A percentile compares a stretch with the other conserved stretches of the same genome.
Conservation (phyloP, 352 stramenopile species). For the Phytopythium chamaehyphon region DNA sequence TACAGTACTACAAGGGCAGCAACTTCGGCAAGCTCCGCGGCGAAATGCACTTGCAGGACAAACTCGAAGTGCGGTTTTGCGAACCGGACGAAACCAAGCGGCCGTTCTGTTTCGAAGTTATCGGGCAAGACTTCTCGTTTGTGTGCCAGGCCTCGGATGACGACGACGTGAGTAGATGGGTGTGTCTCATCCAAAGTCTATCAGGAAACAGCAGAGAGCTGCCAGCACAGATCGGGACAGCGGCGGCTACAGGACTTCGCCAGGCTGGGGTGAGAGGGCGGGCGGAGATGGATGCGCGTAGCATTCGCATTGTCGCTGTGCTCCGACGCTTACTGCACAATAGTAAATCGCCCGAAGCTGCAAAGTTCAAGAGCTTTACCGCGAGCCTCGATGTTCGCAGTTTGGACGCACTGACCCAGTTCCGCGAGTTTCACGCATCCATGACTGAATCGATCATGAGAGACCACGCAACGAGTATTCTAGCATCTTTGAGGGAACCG, state of each 20-base stretch:
- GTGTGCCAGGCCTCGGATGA: conserved; percentile 78
- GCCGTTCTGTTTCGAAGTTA: conserved; percentile 82
- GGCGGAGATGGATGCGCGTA: conserved; percentile 51
- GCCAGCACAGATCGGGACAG: conserved; percentile 24
- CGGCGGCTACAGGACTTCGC: conserved; percentile 26
- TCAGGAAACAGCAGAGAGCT: conserved; percentile 39
- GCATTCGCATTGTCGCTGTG: conserved; percentile 82
- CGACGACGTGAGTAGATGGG: conserved; percentile 84
- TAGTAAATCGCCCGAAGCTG: conserved; percentile 66
- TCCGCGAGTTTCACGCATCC: conserved; percentile 58
- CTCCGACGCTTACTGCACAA: conserved; percentile 72
- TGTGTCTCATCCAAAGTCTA: conserved; percentile 76
- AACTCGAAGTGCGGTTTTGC: conserved; percentile 68
- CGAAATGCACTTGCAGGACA: conserved; percentile 74
- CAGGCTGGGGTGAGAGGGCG: conserved; percentile 26
- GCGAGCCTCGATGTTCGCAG: conserved; percentile 49
- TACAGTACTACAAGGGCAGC: conserved; percentile 86
- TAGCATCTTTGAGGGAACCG: conserved; percentile 44
- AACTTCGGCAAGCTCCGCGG: conserved; percentile 78
- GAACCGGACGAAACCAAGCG: conserved; percentile 77
- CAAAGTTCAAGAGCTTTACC: conserved; percentile 67
- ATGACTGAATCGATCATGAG: conserved; percentile 64
- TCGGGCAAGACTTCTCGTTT: conserved; percentile 62
- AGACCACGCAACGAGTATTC: conserved; percentile 60
- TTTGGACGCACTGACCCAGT: conserved; percentile 35